Base-by-base conservation (phyloP, 371 early-diverging fungal species). In the Mucor circinelloides region DNA sequence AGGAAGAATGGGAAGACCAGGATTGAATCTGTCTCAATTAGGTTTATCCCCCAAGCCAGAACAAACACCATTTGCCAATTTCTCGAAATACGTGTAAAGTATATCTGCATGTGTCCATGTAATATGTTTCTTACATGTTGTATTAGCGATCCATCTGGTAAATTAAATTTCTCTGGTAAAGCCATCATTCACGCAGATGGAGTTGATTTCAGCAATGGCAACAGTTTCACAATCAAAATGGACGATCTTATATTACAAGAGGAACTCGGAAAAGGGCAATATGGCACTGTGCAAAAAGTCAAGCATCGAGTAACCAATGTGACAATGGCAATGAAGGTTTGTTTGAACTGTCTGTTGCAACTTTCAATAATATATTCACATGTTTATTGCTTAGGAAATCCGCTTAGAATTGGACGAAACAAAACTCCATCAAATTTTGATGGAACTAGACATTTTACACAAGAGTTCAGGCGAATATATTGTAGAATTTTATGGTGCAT, bases 401-500 rank as follows among this genome's bases (percentile, higher is more conserved):
- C 90, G 95, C 8, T 79, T 97, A 58, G 95, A 97, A 76, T 80
- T 97, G 67, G 94, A 94, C 72, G 88, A 93, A 77, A 87, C 87
- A 36, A 93, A 93, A 66, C 76, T 70, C 31, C 71, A 70, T 58
- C 71, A 66, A 54, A 70, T 70, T 23, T 66, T 66, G 38, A 70
- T 70, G 71, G 71, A 66, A 58, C 60, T 80, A 23, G 77, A 80
- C 66, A 90, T 96, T 36, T 84, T 97, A 40, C 95, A 96, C 82
- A 90, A 92, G 72, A 90, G 93, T 60, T 85, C 89, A 54, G 90
- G 90, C 62, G 91, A 92, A 25, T 94, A 90, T 71, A 97, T 97
- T 80, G 94, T 97, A 32, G 96, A 96, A 58, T 97, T 97, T 72
- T 97, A 97, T 80, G 98, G 98, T n/a, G 98, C 98, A 1, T 97